phyloP scores from a whole-genome alignment of 257 asterid genomes.

The Coffea eugenioides region DNA sequence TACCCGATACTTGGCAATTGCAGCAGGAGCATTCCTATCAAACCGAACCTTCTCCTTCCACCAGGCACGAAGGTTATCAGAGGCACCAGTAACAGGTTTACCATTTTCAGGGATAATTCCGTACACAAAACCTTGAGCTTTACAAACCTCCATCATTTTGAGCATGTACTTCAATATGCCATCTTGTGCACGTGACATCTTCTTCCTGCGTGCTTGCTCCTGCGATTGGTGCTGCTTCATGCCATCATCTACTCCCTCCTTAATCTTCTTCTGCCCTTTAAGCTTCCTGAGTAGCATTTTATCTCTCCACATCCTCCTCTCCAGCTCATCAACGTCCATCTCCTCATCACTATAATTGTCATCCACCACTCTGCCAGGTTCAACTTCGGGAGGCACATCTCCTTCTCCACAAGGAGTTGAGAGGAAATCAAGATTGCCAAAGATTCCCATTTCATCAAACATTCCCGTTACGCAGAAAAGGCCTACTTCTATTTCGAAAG shows the following conservation, averaged over 20 bases:
- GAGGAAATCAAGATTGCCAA: constrained; percentile 72
- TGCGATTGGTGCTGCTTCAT: constrained; percentile 68
- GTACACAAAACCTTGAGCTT: constrained; percentile 87
- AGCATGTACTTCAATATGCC: constrained; percentile 90
- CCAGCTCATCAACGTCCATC: constrained; percentile 76
- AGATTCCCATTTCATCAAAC: constrained; percentile 75
- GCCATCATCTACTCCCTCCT: constrained; percentile 48
- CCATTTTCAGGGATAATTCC: constrained; percentile 92
- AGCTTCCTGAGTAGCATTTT: constrained; percentile 61
- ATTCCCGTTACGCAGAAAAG: constrained; percentile 53
- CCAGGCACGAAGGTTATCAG: constrained; percentile 89
- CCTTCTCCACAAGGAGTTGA: constrained; percentile 50
- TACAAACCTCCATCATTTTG: constrained; percentile 94
- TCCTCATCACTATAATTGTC: constrained; percentile 80
- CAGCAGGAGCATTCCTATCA: constrained; percentile 84
- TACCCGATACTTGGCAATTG: constrained; percentile 56
- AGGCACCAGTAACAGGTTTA: constrained; percentile 85
- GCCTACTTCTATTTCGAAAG: not conserved
- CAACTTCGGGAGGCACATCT: constrained; percentile 32
- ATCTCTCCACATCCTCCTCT: constrained; percentile 84
- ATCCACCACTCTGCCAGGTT: constrained; percentile 46
- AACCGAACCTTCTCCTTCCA: constrained; percentile 90
- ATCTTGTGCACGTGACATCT: constrained; percentile 93
- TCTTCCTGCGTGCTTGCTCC: constrained; percentile 90
- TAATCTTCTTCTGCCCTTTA: constrained; percentile 62